Base-by-base conservation (phyloP, 1,139 yeast species). In the Citeromyces hawaiiensis region DNA sequence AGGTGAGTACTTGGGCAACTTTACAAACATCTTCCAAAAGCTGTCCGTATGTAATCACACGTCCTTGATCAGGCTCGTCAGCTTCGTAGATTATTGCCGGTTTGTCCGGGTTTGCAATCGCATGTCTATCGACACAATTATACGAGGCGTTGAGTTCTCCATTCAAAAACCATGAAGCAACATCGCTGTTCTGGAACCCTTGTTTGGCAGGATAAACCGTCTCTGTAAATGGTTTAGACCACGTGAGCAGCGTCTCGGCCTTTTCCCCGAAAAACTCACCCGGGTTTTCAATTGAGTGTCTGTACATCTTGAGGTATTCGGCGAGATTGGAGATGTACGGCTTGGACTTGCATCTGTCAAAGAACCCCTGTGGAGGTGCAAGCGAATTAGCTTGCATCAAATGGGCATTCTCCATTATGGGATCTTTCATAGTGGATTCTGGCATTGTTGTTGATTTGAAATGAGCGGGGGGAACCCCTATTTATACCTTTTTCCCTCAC, bases 41-140 rank as follows among this genome's bases (percentile, higher is more conserved):
- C 59, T 83, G 82, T 36, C 81, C 82, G 56, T 79, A 83, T 32
- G 87, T 72, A 49, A 82, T 66, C 36, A 64, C 66, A 52, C 73
- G 61, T 9, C 86, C 85, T 47, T 74, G 66, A 45, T 71, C 68
- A 34, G 77, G 77, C 57, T 81, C 91, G 55, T 83, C 94, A 38
- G 83, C 85, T 60, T 83, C 94, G 56, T 79, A 83, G 45, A 81
- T 67, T 45, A 82, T 72, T n/a, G 93, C 93, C 2, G 77, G 70
- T 56, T 80, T 80, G 53, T 77, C 57, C 18, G 93, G 93, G 50
- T 73, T 70, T 49, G 67, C 64, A 43, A 76, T 56, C 4, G 93
- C 94, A 71, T 85, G 83, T 54, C 91, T 72, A 57, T 83, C 94
- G 41, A 83, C 83, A 49, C 81, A 74, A 53, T 83, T 83, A 61